phyloP scores from a whole-genome alignment of 1,139 yeast species.

The Magnusiomyces ingens region DNA sequence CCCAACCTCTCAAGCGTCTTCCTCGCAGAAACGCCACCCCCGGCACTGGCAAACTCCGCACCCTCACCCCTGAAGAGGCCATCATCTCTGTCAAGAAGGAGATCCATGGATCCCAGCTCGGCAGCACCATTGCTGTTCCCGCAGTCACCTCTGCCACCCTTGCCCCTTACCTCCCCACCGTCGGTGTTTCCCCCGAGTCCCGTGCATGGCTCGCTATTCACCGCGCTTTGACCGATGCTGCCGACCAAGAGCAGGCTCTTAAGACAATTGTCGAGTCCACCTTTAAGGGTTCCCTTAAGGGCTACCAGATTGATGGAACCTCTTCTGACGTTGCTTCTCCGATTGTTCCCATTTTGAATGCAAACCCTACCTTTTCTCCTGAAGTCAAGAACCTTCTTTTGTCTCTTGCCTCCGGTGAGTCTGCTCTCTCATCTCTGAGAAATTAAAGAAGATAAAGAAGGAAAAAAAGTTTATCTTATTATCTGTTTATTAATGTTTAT shows the following conservation, averaged over 20 bases:
- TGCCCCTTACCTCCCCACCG: constrained; percentile 10
- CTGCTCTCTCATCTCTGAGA: constrained; percentile 18
- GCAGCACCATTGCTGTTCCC: constrained; percentile 7
- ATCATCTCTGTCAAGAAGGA: constrained; percentile 4
- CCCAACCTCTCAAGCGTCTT: background rate
- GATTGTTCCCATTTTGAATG: constrained; percentile 21
- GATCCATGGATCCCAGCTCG: constrained; percentile 5
- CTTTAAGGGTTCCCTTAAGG: constrained; percentile 20
- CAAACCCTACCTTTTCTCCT: constrained; percentile 22
- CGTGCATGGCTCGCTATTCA: constrained; percentile 14
- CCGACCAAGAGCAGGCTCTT: constrained; percentile 12
- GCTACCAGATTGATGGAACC: constrained; percentile 15
- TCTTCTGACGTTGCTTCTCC: constrained; percentile 7
- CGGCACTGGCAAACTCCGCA: background rate
- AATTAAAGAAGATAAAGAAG: constrained; percentile 12
- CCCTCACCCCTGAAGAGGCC: constrained; percentile 14
- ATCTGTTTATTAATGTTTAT: background rate
- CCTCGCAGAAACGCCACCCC: background rate
- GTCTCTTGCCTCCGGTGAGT: constrained; percentile 25
- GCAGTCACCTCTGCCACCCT: constrained; percentile 9
- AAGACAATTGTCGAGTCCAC: constrained; percentile 19
- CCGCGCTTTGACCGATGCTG: constrained; percentile 8
- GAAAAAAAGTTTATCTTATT: background rate
- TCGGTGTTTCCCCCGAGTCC: constrained; percentile 11
- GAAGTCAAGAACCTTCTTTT: constrained; percentile 23